Evolutionary conservation across 169 alveolate species (phyloP).

Genomic region (Cryptosporidium viatorum): DNA sequence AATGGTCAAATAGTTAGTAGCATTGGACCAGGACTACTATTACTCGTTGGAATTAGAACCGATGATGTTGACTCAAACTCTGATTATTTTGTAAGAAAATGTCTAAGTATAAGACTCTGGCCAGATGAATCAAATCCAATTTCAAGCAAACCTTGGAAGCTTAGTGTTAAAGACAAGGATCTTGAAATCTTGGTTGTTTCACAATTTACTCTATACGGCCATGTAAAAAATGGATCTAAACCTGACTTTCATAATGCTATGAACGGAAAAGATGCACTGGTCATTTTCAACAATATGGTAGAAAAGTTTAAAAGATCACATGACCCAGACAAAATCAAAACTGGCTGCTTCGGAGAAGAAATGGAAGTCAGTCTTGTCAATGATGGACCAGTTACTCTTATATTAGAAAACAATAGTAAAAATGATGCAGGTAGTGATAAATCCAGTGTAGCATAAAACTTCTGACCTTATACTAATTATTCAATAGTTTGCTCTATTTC

Average conservation of each 20-base stretch:
- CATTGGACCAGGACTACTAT: conserved; percentile 88
- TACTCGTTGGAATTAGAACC: conserved; percentile 86
- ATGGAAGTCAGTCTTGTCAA: conserved; percentile 89
- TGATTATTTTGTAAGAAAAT: conserved; percentile 84
- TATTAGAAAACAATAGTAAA: conserved; percentile 75
- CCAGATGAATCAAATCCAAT: conserved; percentile 80
- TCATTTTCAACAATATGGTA: conserved; percentile 85
- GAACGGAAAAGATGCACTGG: conserved; percentile 89
- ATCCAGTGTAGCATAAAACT: background rate
- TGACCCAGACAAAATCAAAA: conserved; percentile 84
- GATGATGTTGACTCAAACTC: conserved; percentile 81
- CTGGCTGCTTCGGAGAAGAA: conserved; percentile 90
- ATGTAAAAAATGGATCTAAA: conserved; percentile 89
- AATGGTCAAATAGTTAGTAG: conserved; percentile 83
- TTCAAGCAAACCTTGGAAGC: conserved; percentile 83
- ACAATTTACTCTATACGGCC: conserved; percentile 91
- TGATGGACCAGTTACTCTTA: conserved; percentile 95
- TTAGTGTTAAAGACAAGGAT: conserved; percentile 84
- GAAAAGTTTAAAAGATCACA: conserved; percentile 83
- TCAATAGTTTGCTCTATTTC: too few species aligned
- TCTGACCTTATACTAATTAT: background rate
- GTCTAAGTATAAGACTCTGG: conserved; percentile 88
- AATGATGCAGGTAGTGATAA: background rate
- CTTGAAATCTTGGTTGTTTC: conserved; percentile 88
- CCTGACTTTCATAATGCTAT: conserved; percentile 94